phyloP scores from a whole-genome alignment of 352 stramenopile species.

The Phytopythium oedochilum region DNA sequence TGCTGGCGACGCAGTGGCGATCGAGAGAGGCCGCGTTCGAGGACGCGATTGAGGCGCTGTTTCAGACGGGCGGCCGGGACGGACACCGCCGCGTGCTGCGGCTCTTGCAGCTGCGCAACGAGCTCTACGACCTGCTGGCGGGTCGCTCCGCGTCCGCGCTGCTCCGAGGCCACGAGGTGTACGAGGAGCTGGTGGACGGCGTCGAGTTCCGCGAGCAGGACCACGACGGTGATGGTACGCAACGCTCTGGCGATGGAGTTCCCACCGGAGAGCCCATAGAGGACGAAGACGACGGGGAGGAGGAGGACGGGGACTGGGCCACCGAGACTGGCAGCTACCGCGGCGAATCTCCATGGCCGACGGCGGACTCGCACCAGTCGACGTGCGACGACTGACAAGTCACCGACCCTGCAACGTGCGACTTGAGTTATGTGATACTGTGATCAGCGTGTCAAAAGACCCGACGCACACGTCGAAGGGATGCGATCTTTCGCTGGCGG shows the following conservation, averaged over 20 bases:
- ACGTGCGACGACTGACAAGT: neutral
- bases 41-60: slow-evolving; percentile 38
- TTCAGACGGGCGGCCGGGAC: slow-evolving; percentile 8
- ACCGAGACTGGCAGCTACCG: neutral
- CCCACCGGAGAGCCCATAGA: no score
- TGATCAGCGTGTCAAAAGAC: no score
- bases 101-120: slow-evolving; percentile 44
- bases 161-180: slow-evolving; percentile 27
- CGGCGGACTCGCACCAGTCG: neutral
- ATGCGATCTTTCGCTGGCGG: no score
- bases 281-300: neutral
- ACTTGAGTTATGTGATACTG: no score
- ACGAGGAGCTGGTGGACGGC: slow-evolving; percentile 23
- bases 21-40: slow-evolving; percentile 48
- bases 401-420: no score
- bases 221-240: neutral
- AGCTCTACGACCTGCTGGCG: slow-evolving; percentile 50
- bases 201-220: neutral
- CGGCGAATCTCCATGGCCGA: neutral
- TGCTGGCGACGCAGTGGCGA: slow-evolving; percentile 53
- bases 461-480: no score
- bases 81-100: slow-evolving; percentile 8
- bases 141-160: slow-evolving; percentile 21
- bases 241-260: no score
- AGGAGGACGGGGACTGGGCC: neutral